These are phyloP conservation scores for Candolleomyces efflorescens DNA, from an alignment of 768 basidiomycete genomes.

Conservation along the genomic window DNA sequence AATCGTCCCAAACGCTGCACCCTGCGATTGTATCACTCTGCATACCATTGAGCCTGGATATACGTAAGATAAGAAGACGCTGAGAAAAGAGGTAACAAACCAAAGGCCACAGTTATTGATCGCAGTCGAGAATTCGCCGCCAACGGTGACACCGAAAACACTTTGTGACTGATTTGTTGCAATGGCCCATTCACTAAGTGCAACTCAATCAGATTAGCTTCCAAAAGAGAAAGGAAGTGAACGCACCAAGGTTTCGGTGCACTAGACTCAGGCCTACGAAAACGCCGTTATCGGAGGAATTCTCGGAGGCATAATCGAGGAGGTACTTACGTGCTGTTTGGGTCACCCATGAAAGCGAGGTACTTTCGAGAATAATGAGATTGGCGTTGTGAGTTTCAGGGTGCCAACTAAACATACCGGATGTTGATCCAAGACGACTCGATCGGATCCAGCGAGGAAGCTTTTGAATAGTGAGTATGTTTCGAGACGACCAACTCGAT, in stretches of 20 bases:
- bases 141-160: constrained; percentile 72
- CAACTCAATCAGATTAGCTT: constrained; percentile 20
- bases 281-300: constrained; percentile 8
- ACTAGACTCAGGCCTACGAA: constrained; percentile 32
- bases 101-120: constrained; percentile 74
- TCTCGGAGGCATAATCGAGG: constrained; percentile 5
- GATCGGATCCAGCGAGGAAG: constrained; percentile 75
- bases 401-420: constrained; percentile 46
- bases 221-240: constrained; percentile 11
- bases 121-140: constrained; percentile 82
- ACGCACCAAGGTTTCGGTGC: constrained; percentile 42
- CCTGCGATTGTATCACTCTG: constrained; percentile 31
- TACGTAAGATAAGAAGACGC: constrained; percentile 4
- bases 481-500: neutral
- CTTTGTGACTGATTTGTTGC: constrained; percentile 59
- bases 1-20: constrained; percentile 41
- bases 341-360: constrained; percentile 39
- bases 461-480: constrained; percentile 24
- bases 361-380: constrained; percentile 28
- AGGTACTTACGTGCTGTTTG: constrained; percentile 32
- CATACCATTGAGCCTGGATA: constrained; percentile 43
- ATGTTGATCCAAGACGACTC: constrained; percentile 73
- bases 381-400: constrained; percentile 8
- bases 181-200: constrained; percentile 45
- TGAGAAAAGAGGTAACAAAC: constrained; percentile 30